Conservation (phyloP, 2,329 filamentous ascomycete species). For the Fusarium coicis region DNA sequence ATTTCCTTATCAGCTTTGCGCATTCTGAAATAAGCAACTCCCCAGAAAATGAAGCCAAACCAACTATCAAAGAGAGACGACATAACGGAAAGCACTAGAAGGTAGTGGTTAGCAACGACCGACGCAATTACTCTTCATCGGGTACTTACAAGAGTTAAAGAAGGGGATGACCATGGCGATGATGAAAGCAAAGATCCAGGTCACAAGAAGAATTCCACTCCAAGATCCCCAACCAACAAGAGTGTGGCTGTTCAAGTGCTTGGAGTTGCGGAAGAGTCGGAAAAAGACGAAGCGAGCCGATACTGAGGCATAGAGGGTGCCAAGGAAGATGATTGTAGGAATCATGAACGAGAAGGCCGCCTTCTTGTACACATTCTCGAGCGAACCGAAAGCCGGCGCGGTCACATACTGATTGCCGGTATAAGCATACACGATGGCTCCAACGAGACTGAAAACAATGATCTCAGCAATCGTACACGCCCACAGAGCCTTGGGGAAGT, state of each 20-base stretch:
- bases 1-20: conserved; percentile 69
- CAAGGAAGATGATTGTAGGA: conserved; percentile 91
- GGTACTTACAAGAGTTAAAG: conserved; percentile 76
- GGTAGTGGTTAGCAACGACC: conserved; percentile 15
- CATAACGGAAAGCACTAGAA: conserved; percentile 74
- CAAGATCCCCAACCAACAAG: conserved; percentile 83
- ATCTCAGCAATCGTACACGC: conserved; percentile 89
- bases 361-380: conserved; percentile 85
- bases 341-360: conserved; percentile 95
- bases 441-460: conserved; percentile 85
- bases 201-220: conserved; percentile 74
- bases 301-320: conserved; percentile 89
- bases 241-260: conserved; percentile 84
- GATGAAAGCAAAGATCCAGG: conserved; percentile 91
- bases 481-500: conserved; percentile 94
- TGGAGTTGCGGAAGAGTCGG: conserved; percentile 82
- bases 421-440: conserved; percentile 84
- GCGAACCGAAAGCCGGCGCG: conserved; percentile 85
- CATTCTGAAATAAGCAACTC: conserved; percentile 83
- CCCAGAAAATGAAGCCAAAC: conserved; percentile 97
- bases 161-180: conserved; percentile 95
- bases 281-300: conserved; percentile 93
- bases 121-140: not conserved
- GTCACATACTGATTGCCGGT: conserved; percentile 91
- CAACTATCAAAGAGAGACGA: conserved; percentile 92